Base-by-base conservation (phyloP, 306 rosid species). In the Rosa persica region DNA sequence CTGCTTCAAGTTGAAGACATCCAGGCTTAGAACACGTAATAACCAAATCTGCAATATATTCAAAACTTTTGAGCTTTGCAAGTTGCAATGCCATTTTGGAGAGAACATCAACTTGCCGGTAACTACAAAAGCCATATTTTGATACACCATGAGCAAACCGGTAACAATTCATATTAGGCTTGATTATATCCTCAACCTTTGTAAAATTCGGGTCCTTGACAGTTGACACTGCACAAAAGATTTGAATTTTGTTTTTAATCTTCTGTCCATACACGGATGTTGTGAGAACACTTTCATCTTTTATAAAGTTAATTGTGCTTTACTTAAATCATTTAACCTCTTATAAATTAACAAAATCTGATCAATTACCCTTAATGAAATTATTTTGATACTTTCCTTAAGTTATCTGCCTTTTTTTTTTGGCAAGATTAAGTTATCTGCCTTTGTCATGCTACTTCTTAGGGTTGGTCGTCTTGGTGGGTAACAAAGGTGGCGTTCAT, bases 1-100 rank as follows among this genome's bases (percentile, higher is more conserved):
- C 73, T n/a, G 52, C 73, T 68, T 67, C 72, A 67, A 19, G 72
- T 34, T 66, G 46, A 66, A 67, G 49, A 42, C 25, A 40, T 67
- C 72, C 72, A 42, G 72, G 8, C 42, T 43, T 38, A 38, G 23
- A 38, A 66, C 70, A 66, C 47, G 47, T 40, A 67, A 40, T 67
- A 40, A n/a, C 72, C 51, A 67, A 11, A 42, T 20, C 27, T n/a
- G 72, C 20, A 17, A 11, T 20, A 17, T 39, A 36, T 38, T 40
- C 46, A 42, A 7, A 9, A 42, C 51, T 42, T n/a, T 8, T 42
- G 48, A 25, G 51, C 36, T 40, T 40, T 42, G 51, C 71, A 62
- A 62, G 42, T 39, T 12, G 48, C 52, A 42, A 43, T 43, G 52
- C 52, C 47, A 39, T 66, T 66, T 66, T 66, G 12, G 71, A 9